phyloP scores from a whole-genome alignment of 202 grass and related monocot species.

The Carex sylvatica region DNA sequence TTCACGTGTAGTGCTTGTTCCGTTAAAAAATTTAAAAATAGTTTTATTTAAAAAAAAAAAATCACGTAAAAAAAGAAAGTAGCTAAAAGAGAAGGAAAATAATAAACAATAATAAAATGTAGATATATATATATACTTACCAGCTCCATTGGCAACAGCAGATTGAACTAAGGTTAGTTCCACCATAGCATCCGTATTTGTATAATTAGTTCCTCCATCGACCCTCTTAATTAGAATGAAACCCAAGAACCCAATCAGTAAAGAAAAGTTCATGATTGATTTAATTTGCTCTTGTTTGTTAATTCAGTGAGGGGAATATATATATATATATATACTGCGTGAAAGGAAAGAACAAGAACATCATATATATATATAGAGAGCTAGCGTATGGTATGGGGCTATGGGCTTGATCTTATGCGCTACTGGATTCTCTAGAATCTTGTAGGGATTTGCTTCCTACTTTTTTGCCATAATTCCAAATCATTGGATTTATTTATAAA shows the following conservation, averaged over 20 bases:
- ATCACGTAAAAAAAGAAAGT: neutral
- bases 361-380: conserved; percentile 2
- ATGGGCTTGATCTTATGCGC: too few species aligned
- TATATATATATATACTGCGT: too few species aligned
- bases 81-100: neutral
- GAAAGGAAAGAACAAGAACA: neutral
- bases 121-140: conserved; percentile 24
- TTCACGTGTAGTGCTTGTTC: too few species aligned
- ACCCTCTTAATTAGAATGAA: neutral
- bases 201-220: conserved; percentile 5
- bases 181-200: conserved; percentile 31
- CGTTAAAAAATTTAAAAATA: too few species aligned
- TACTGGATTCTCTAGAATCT: neutral
- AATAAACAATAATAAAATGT: neutral
- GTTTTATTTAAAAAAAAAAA: too few species aligned
- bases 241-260: conserved; percentile 14
- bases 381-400: neutral
- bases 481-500: too few species aligned
- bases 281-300: neutral
- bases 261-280: neutral
- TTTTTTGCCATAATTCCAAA: too few species aligned
- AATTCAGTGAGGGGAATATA: neutral
- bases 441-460: neutral
- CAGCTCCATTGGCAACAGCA: conserved; percentile 68
- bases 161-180: conserved; percentile 76